Conservation (phyloP, 2,329 filamentous ascomycete species). For the Pyricularia pennisetigena region DNA sequence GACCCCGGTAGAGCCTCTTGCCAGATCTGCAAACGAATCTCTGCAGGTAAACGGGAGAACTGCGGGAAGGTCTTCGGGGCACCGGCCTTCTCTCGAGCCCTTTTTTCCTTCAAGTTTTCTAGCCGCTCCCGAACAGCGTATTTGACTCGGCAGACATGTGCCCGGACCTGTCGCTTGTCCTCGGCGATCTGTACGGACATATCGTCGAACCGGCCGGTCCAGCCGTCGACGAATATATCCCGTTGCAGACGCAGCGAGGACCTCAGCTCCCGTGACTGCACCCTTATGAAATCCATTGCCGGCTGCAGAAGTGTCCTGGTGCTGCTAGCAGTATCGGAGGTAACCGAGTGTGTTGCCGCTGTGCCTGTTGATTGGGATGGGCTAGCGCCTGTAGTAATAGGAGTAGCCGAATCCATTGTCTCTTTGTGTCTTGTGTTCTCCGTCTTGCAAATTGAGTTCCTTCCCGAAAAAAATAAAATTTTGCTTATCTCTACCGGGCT, state of each 20-base stretch:
- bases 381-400: background rate
- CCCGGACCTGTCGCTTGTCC: conserved; percentile 5
- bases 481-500: background rate
- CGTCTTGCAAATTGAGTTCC: background rate
- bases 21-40: conserved; percentile 15
- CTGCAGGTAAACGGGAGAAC: conserved; percentile 13
- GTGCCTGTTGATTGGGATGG: background rate
- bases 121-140: background rate
- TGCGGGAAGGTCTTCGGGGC: conserved; percentile 7
- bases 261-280: background rate
- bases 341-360: background rate
- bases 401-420: background rate
- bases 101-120: background rate
- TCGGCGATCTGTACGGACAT: background rate
- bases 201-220: conserved; percentile 1
- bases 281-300: background rate
- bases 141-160: background rate
- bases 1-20: conserved; percentile 4
- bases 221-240: conserved; percentile 5
- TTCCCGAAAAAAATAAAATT: background rate
- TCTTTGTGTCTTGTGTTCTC: background rate
- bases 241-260: conserved; percentile 2
- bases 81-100: background rate
- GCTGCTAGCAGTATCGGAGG: background rate
- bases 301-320: background rate